phyloP scores from a whole-genome alignment of 768 basidiomycete species.

The Dentipellis sp. region DNA sequence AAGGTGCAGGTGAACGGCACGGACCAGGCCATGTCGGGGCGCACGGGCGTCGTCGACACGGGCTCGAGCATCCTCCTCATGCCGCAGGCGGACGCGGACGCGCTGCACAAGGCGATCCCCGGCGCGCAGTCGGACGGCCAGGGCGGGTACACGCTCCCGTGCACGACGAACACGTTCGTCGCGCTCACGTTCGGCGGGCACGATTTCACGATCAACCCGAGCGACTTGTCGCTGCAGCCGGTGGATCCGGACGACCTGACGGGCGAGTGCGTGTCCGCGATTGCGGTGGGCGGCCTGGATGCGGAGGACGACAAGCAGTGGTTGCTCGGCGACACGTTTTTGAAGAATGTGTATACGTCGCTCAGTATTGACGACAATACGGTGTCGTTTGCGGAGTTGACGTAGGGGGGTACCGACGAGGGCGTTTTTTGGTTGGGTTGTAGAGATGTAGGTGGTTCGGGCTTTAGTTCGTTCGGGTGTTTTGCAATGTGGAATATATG shows the following conservation, averaged over 20 bases:
- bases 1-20: constrained; percentile 49
- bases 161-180: constrained; percentile 43
- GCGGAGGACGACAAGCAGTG: constrained; percentile 35
- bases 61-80: constrained; percentile 37
- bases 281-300: constrained; percentile 55
- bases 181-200: constrained; percentile 51
- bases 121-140: constrained; percentile 43
- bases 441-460: too few relatives aligned
- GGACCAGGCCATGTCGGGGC: constrained; percentile 37
- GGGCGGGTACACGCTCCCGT: constrained; percentile 54
- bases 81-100: constrained; percentile 38
- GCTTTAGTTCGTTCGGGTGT: too few relatives aligned
- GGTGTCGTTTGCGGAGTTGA: too few relatives aligned
- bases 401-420: too few relatives aligned
- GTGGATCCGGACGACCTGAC: constrained; percentile 43
- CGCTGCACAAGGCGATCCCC: constrained; percentile 47
- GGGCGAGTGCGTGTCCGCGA: constrained; percentile 56
- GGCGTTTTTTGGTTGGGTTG: too few relatives aligned
- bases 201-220: constrained; percentile 53
- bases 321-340: constrained; percentile 69
- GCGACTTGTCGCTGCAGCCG: constrained; percentile 50
- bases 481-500: too few relatives aligned
- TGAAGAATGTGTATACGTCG: constrained; percentile 72
- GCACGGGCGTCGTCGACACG: constrained; percentile 61
- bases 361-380: too few relatives aligned